A percentile compares a stretch with the other conserved stretches of the same genome.
These are phyloP conservation scores for Penicillium aurantiogriseum DNA, from an alignment of 2,329 filamentous ascomycete genomes.

Conservation along the genomic window DNA sequence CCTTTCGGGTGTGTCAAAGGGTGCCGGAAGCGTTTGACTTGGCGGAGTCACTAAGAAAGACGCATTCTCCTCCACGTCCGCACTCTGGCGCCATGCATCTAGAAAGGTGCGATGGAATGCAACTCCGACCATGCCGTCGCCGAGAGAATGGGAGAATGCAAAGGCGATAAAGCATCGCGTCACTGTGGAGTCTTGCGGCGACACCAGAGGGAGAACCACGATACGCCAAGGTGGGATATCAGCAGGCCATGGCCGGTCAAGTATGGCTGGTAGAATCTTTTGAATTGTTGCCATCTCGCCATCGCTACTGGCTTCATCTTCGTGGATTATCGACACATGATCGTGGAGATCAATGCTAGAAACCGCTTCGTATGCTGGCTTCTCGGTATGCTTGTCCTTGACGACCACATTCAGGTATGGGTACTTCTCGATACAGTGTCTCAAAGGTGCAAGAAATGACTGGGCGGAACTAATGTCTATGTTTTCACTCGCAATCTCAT, in stretches of 20 bases:
- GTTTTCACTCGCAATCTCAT: constrained; percentile 22
- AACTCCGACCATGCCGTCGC: constrained; percentile 46
- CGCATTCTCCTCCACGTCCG: background rate
- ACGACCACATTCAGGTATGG: constrained; percentile 41
- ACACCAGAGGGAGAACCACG: constrained; percentile 34
- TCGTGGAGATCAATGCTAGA: constrained; percentile 37
- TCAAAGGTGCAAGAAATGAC: constrained; percentile 34
- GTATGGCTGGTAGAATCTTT: constrained; percentile 26
- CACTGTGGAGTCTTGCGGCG: background rate
- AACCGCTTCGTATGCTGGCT: constrained; percentile 34
- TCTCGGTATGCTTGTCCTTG: constrained; percentile 37
- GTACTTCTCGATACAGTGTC: constrained; percentile 40
- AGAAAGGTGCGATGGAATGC: constrained; percentile 47
- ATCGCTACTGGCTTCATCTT: constrained; percentile 3
- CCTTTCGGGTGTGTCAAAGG: constrained; percentile 41
- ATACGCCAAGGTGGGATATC: constrained; percentile 46
- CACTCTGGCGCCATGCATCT: constrained; percentile 12
- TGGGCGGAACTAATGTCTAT: constrained; percentile 19
- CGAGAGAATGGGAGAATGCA: constrained; percentile 45
- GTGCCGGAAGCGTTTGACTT: constrained; percentile 27
- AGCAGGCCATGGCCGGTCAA: constrained; percentile 35
- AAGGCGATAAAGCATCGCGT: constrained; percentile 40
- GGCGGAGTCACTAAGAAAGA: constrained; percentile 19
- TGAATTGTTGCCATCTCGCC: constrained; percentile 22
- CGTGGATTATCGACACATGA: constrained; percentile 37